Conservation (phyloP, 331 rosid genomes). For the Prunus yedoensis region DNA sequence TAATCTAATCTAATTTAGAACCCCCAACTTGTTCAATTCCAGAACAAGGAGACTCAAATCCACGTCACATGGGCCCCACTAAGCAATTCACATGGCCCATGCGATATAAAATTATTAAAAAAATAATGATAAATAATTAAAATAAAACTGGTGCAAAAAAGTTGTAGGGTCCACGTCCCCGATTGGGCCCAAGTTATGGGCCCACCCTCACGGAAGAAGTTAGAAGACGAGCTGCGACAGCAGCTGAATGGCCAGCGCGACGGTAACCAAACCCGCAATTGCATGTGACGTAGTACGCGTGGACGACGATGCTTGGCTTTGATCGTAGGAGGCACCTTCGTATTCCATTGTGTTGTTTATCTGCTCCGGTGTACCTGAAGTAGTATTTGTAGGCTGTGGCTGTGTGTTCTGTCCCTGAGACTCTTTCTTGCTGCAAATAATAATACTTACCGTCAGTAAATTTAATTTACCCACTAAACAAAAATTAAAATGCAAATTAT, state of each 20-base stretch:
- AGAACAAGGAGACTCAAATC: conserved; percentile 9
- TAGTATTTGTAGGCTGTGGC: conserved; percentile 6
- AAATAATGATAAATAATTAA: no score
- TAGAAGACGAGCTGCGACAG: conserved; percentile 20
- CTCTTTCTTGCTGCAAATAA: conserved; percentile 56
- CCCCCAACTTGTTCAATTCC: not conserved
- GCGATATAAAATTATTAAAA: not conserved
- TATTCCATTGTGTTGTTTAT: conserved; percentile 53
- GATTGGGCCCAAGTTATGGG: conserved; percentile 21
- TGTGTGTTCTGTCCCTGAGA: conserved; percentile 48
- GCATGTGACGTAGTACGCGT: conserved; percentile 1
- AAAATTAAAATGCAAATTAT: not conserved
- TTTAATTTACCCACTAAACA: conserved; percentile 5
- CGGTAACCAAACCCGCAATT: conserved; percentile 30
- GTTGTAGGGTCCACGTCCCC: not conserved
- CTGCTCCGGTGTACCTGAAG: not conserved
- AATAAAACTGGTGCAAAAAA: not conserved
- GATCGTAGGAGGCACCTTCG: conserved; percentile 48
- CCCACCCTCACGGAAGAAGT: not conserved
- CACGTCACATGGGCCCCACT: conserved; percentile 26
- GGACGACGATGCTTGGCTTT: conserved; percentile 33
- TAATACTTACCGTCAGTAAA: not conserved
- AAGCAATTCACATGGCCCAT: not conserved
- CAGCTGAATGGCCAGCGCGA: conserved; percentile 39
- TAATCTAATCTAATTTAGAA: not conserved